Percentiles rank a stretch among this genome's conserved stretches.
phyloP scores from a whole-genome alignment of 805 yeast genomes.

The Suhomyces prunicola region DNA sequence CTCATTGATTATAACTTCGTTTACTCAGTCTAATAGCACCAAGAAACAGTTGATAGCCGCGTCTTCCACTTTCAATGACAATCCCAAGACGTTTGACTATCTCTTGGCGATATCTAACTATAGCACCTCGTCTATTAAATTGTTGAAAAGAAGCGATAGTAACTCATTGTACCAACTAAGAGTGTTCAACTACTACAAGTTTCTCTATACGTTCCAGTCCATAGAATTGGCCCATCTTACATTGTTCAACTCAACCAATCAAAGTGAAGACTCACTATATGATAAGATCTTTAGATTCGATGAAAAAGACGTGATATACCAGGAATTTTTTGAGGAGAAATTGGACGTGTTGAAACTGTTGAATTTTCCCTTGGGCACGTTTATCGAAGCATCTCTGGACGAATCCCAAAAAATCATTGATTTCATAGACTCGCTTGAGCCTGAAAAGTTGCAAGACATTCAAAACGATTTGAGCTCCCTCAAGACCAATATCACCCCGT shows the following conservation, averaged over 20 bases:
- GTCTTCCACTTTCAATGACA: slow-evolving; percentile 25
- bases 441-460: slow-evolving; percentile 16
- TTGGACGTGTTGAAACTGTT: slow-evolving; percentile 23
- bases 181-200: slow-evolving; percentile 40
- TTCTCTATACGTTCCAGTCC: slow-evolving; percentile 29
- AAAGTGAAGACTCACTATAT: slow-evolving; percentile 31
- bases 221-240: slow-evolving; percentile 33
- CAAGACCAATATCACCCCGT: slow-evolving; percentile 27
- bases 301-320: slow-evolving; percentile 34
- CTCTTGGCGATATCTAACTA: slow-evolving; percentile 41
- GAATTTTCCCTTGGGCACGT: slow-evolving; percentile 26
- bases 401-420: slow-evolving; percentile 6
- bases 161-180: slow-evolving; percentile 38
- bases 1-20: slow-evolving; percentile 28
- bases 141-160: slow-evolving; percentile 34
- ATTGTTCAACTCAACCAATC: slow-evolving; percentile 24
- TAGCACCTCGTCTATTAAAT: slow-evolving; percentile 32
- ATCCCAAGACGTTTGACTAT: slow-evolving; percentile 36
- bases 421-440: slow-evolving; percentile 15
- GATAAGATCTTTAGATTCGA: slow-evolving; percentile 41
- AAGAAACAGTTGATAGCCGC: slow-evolving; percentile 36
- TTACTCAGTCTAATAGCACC: slow-evolving; percentile 36
- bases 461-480: slow-evolving; percentile 17
- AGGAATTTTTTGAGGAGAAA: slow-evolving; percentile 35
- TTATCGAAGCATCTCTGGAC: slow-evolving; percentile 21